phyloP scores from a whole-genome alignment of 345 rosid genomes.

The Melaleuca alternifolia region DNA sequence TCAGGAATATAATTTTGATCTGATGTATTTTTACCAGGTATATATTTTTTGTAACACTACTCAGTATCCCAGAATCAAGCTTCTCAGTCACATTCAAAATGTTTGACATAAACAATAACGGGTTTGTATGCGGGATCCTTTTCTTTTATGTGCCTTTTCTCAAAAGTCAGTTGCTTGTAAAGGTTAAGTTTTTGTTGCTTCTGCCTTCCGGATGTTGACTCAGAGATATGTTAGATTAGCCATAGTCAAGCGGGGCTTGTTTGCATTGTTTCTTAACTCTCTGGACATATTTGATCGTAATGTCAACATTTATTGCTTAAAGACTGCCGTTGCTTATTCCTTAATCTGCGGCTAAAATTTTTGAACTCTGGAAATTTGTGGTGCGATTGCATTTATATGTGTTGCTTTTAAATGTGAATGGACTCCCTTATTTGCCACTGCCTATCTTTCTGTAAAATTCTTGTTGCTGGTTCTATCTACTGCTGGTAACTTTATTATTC shows the following conservation, averaged over 20 bases:
- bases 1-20: neutral
- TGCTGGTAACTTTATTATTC: neutral
- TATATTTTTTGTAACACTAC: slow-evolving; percentile 82
- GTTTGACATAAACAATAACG: slow-evolving; percentile 74
- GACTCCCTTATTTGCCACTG: slow-evolving; percentile 5
- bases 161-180: neutral
- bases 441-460: neutral
- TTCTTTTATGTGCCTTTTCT: neutral
- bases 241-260: neutral
- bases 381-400: neutral
- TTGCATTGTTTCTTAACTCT: neutral
- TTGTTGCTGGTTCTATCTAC: slow-evolving; percentile 1
- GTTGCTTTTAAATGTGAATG: neutral
- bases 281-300: neutral
- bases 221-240: neutral
- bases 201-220: neutral
- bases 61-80: slow-evolving; percentile 84
- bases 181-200: neutral
- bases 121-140: slow-evolving; percentile 32
- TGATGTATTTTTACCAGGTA: slow-evolving; percentile 42
- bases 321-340: neutral
- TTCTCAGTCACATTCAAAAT: slow-evolving; percentile 80
- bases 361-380: neutral
- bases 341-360: neutral
- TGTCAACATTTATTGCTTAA: neutral